These are phyloP conservation scores for Penicillium sp. DNA, from an alignment of 2,329 filamentous ascomycete genomes.

Conservation along the genomic window DNA sequence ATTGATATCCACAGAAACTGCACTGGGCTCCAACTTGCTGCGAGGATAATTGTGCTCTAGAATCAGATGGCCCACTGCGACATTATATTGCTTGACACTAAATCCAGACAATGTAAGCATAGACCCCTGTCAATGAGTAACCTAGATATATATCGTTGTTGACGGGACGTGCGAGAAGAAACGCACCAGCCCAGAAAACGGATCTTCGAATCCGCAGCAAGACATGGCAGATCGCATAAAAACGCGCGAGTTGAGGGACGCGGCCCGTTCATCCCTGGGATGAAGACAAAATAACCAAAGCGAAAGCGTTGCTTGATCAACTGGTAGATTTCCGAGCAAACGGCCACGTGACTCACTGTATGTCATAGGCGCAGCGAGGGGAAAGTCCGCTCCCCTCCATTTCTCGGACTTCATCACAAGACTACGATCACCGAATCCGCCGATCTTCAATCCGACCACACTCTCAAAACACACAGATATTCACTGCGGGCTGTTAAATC, in stretches of 20 bases:
- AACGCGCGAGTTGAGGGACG: constrained; percentile 66
- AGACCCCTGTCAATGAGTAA: constrained; percentile 15
- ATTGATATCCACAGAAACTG: constrained; percentile 67
- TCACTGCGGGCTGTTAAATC: not conserved
- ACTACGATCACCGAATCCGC: not conserved
- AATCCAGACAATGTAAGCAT: not conserved
- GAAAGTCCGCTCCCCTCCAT: constrained; percentile 27
- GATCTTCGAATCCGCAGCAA: constrained; percentile 69
- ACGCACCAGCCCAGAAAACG: constrained; percentile 89
- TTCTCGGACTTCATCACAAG: constrained; percentile 15
- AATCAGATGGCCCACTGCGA: constrained; percentile 59
- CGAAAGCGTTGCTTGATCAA: not conserved
- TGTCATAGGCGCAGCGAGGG: constrained; percentile 39
- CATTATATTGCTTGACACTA: constrained; percentile 62
- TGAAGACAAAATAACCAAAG: not conserved
- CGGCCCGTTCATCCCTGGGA: constrained; percentile 51
- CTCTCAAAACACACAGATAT: not conserved
- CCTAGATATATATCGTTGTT: not conserved
- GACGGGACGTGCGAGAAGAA: not conserved
- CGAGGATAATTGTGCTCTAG: constrained; percentile 66
- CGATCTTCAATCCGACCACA: not conserved
- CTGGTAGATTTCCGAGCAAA: not conserved
- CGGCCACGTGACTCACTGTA: constrained; percentile 38
- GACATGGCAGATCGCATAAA: constrained; percentile 59
- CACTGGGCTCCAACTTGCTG: constrained; percentile 39